phyloP scores from a whole-genome alignment of 208 protist species.

The Crithidia acanthocephali region DNA sequence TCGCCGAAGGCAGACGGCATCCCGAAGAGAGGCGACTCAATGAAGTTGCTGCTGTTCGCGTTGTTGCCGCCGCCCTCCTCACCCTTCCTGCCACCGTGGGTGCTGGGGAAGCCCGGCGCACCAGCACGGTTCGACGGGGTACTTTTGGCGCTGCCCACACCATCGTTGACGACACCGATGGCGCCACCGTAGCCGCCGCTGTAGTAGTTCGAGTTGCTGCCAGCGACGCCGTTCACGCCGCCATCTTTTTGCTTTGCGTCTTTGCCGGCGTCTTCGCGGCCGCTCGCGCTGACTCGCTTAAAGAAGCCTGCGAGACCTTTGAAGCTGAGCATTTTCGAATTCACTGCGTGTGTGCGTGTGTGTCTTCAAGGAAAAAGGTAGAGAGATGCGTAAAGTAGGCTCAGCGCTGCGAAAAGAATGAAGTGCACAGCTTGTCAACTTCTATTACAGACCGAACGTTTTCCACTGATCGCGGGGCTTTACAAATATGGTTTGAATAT shows the following conservation, averaged over 20 bases:
- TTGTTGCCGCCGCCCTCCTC: conserved; percentile 4
- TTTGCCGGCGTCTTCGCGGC: conserved; percentile 23
- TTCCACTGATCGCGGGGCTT: no score
- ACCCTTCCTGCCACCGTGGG: background rate
- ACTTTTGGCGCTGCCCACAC: background rate
- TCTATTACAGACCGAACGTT: no score
- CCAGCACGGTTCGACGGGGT: background rate
- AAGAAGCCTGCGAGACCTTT: conserved; percentile 57
- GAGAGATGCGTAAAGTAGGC: no score
- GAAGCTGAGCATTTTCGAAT: conserved; percentile 61
- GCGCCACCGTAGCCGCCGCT: background rate
- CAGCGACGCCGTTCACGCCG: background rate
- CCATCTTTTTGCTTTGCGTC: conserved; percentile 3
- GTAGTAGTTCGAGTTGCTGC: conserved; percentile 5
- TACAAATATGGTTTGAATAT: no score
- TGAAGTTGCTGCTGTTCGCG: background rate
- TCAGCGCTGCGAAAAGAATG: no score
- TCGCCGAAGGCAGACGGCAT: conserved; percentile 41
- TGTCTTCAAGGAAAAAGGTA: no score
- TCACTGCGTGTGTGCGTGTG: no score
- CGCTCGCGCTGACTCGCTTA: conserved; percentile 47
- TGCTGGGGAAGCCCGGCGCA: background rate
- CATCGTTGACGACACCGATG: conserved; percentile 2
- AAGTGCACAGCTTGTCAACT: no score
- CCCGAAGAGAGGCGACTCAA: conserved; percentile 23